phyloP scores from a whole-genome alignment of 176 grass and related monocot species.

The Coix lacrymajobi region DNA sequence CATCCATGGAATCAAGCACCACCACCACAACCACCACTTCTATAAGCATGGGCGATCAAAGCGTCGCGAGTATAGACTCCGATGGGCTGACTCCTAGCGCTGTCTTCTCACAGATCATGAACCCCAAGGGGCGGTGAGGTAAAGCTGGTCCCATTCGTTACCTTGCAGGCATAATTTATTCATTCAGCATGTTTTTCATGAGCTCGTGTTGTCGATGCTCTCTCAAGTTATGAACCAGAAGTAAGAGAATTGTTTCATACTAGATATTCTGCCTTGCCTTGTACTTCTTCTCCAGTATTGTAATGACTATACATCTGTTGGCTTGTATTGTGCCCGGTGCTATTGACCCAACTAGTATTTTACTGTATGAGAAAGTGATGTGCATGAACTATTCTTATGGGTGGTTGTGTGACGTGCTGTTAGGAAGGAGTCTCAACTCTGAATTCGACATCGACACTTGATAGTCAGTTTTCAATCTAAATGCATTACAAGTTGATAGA shows the following conservation, averaged over 20 bases:
- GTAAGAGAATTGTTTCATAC: conserved; percentile 43
- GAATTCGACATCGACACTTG: background rate
- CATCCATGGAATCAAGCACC: conserved; percentile 54
- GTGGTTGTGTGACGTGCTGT: background rate
- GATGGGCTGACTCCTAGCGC: conserved; percentile 77
- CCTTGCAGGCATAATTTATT: conserved; percentile 35
- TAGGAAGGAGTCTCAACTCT: background rate
- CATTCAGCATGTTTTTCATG: conserved; percentile 38
- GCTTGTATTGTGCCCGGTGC: conserved; percentile 39
- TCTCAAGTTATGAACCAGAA: conserved; percentile 29
- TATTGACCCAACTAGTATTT: conserved; percentile 29
- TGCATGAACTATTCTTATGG: background rate
- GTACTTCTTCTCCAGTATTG: conserved; percentile 27
- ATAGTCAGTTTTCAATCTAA: background rate
- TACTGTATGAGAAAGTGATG: conserved; percentile 14
- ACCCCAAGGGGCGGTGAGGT: conserved; percentile 89
- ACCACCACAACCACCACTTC: conserved; percentile 70
- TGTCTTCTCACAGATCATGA: conserved; percentile 98
- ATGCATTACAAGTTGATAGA: background rate
- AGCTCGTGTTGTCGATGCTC: conserved; percentile 29
- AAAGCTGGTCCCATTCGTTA: conserved; percentile 7
- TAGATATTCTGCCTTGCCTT: conserved; percentile 39
- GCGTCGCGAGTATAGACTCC: conserved; percentile 65
- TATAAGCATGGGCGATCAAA: conserved; percentile 74
- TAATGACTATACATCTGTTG: conserved; percentile 35